phyloP scores from a whole-genome alignment of 2,329 filamentous ascomycete species.

The Cordyceps fumosorosea region DNA sequence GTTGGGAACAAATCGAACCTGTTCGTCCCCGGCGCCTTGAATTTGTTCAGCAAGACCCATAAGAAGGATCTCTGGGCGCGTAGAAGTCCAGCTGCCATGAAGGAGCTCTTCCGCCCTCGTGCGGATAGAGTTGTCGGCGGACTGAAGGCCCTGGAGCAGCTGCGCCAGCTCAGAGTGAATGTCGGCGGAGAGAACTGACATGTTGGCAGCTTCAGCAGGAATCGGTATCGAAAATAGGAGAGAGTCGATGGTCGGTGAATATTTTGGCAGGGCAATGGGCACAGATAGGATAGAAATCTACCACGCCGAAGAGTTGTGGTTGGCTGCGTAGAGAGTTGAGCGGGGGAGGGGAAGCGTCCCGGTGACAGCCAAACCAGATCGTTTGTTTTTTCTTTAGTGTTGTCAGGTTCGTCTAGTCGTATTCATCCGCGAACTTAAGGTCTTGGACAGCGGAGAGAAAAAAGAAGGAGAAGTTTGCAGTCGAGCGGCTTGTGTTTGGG shows the following conservation, averaged over 20 bases:
- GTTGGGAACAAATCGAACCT: slow-evolving; percentile 41
- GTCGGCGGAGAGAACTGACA: slow-evolving; percentile 83
- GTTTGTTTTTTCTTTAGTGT: not conserved
- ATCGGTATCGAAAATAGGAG: not conserved
- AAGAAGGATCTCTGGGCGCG: slow-evolving; percentile 77
- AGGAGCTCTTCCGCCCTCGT: slow-evolving; percentile 85
- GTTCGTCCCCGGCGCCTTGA: slow-evolving; percentile 64
- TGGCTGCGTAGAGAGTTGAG: slow-evolving; percentile 1
- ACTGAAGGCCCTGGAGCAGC: slow-evolving; percentile 83
- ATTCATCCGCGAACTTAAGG: not conserved
- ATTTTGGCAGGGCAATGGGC: not conserved
- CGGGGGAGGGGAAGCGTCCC: slow-evolving; percentile 5
- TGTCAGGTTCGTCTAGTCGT: not conserved
- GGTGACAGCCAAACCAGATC: not conserved
- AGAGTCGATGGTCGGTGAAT: not conserved
- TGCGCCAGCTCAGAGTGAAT: slow-evolving; percentile 77
- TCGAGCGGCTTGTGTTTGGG: not conserved
- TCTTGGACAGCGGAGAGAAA: not conserved
- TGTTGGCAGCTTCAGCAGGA: slow-evolving; percentile 31
- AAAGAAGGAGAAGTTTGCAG: not conserved
- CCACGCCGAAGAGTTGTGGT: not conserved
- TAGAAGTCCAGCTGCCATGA: slow-evolving; percentile 79
- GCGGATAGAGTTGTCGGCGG: slow-evolving; percentile 78
- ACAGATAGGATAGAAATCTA: not conserved
- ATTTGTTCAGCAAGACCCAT: slow-evolving; percentile 95